Base-by-base conservation (phyloP, 768 basidiomycete species). In the Paxillus ammoniavirescens region DNA sequence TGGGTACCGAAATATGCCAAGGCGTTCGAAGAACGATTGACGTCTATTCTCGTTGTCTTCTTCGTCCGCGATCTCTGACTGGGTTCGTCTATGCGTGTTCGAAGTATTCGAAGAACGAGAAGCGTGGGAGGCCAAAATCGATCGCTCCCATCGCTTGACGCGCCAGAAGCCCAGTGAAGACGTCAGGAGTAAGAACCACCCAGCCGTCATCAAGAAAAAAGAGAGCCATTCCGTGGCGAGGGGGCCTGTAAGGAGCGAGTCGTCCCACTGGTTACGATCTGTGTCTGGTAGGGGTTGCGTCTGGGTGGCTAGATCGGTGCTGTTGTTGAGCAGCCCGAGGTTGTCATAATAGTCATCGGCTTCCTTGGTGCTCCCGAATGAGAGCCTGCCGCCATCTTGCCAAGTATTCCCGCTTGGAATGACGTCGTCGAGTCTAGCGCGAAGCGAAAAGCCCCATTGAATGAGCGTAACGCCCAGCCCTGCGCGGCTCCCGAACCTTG, bases 401-500 rank as follows among this genome's bases (percentile, higher is more conserved):
- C 69, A 72, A 59, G 58, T 66, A 70, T 40, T 59, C 61, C 54
- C 45, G 6, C 66, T 69, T 21, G 61, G 57, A 35, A 58, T 76
- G 42, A 60, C 60, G 8, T 78, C 60, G 57, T 86, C 80, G 48
- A 80, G 65, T 36, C 73, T 69, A 10, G 77, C 76, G 47, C 93
- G 82, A 54, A 91, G 72, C 12, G 87, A 87, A 62, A 96, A 87
- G 28, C 96, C 95, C 68, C 95, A 95, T 69, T 98, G 96, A 53
- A 98, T 96, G 50, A 98, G 79, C 12, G 95, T 98, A 54, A 98
- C 80, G n/a, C 96, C 96, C 42, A 98, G 80, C 28, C 96, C 96
- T 1, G 94, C 95, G 50, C 93, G 86, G 37, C 93, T 93, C 46
- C 97, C 94, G 60, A 91, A 83, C 61, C 93, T 89, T 31, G 92